phyloP scores from a whole-genome alignment of 2,329 filamentous ascomycete genomes.

The Daldinia sp. region DNA sequence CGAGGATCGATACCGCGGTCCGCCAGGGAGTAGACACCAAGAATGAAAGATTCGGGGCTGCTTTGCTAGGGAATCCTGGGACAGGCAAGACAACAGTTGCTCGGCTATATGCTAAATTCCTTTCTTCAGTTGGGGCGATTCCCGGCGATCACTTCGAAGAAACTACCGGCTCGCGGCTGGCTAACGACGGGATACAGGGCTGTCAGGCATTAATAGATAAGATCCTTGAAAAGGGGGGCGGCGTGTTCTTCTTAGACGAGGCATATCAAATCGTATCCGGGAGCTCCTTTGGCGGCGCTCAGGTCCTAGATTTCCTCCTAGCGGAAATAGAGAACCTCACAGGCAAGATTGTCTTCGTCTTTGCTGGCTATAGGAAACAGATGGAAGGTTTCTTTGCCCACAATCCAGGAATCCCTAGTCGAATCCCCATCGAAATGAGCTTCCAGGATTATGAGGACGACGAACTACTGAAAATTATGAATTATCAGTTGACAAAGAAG shows the following conservation, averaged over 20 bases:
- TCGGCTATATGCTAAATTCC: conserved; percentile 71
- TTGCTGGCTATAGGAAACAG: conserved; percentile 76
- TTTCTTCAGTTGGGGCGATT: conserved; percentile 68
- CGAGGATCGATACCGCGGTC: conserved; percentile 60
- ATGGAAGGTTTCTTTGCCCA: conserved; percentile 82
- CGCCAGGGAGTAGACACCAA: conserved; percentile 60
- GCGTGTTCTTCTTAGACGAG: conserved; percentile 80
- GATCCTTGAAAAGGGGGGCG: conserved; percentile 67
- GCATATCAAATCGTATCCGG: conserved; percentile 75
- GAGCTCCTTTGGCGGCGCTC: conserved; percentile 63
- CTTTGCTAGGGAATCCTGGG: conserved; percentile 68
- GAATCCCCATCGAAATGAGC: conserved; percentile 70
- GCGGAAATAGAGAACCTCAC: conserved; percentile 76
- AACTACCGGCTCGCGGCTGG: conserved; percentile 72
- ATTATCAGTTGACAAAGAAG: conserved; percentile 60
- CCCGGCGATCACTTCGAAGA: conserved; percentile 69
- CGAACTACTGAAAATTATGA: conserved; percentile 70
- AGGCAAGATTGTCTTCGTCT: conserved; percentile 74
- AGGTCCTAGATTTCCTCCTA: conserved; percentile 75
- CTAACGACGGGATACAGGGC: conserved; percentile 66
- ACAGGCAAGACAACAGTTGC: conserved; percentile 81
- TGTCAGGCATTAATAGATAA: conserved; percentile 65
- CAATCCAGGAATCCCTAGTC: conserved; percentile 74
- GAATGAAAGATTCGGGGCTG: conserved; percentile 61
- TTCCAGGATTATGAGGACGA: conserved; percentile 75